Evolutionary conservation across 768 basidiomycete species (phyloP).

Genomic region (Amanita inopinata): DNA sequence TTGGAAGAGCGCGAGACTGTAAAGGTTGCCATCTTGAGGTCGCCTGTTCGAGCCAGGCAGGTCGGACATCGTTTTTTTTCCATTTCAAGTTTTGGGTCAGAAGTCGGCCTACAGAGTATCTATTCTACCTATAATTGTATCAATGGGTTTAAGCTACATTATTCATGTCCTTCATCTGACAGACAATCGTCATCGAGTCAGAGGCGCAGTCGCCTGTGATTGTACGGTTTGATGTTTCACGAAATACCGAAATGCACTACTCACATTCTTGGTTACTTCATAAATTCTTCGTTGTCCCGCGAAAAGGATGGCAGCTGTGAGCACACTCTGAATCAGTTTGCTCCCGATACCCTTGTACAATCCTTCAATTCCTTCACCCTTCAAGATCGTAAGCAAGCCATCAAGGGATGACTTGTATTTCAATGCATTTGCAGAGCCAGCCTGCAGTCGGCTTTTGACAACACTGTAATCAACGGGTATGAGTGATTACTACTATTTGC

Average conservation of each 20-base stretch:
- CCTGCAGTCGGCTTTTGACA: conserved; percentile 73
- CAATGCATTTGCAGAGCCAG: conserved; percentile 56
- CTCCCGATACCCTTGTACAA: conserved; percentile 81
- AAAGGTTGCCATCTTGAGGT: conserved; percentile 39
- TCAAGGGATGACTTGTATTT: conserved; percentile 69
- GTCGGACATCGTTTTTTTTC: conserved; percentile 28
- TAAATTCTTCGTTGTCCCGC: conserved; percentile 79
- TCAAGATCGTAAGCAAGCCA: conserved; percentile 70
- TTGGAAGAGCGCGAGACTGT: conserved; percentile 44
- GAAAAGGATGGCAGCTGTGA: conserved; percentile 92
- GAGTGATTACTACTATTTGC: not conserved
- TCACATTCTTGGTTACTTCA: conserved; percentile 51
- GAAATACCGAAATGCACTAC: too few relatives aligned
- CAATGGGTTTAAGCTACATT: too few relatives aligned
- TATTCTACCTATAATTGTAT: too few relatives aligned
- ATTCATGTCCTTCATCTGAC: too few relatives aligned
- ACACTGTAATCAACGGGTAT: conserved; percentile 29
- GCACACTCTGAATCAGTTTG: conserved; percentile 86
- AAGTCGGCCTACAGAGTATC: too few relatives aligned
- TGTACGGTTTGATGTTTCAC: too few relatives aligned
- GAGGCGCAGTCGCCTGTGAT: not conserved
- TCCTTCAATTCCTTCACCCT: conserved; percentile 72
- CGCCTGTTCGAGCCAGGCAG: conserved; percentile 59
- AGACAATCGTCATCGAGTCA: not conserved
- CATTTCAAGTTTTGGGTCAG: too few relatives aligned